These are phyloP conservation scores for Exutisphaerella laricina DNA, from an alignment of 2,329 filamentous ascomycete species.

Conservation along the genomic window DNA sequence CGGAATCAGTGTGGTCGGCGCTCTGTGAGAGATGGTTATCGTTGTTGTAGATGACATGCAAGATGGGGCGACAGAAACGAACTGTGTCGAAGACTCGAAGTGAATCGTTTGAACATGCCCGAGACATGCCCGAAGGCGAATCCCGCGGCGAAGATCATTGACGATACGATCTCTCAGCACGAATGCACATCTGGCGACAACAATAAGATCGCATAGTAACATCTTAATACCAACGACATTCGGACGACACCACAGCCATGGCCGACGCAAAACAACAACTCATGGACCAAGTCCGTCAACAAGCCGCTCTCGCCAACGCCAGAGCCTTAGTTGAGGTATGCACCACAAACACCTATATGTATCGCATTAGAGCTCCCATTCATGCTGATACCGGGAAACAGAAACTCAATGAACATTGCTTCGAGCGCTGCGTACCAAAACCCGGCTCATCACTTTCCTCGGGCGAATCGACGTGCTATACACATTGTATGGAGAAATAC, in stretches of 20 bases:
- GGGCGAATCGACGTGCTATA: constrained; percentile 47
- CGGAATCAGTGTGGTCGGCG: too few relatives aligned
- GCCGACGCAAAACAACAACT: constrained; percentile 43
- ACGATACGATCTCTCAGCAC: too few relatives aligned
- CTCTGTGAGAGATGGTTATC: too few relatives aligned
- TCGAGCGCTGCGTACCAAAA: constrained; percentile 51
- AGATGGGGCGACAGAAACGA: too few relatives aligned
- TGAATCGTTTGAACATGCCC: too few relatives aligned
- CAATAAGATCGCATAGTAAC: too few relatives aligned
- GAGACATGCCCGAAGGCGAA: too few relatives aligned
- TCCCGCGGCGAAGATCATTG: too few relatives aligned
- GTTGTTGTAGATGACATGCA: too few relatives aligned
- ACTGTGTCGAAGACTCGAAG: too few relatives aligned
- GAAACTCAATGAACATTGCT: constrained; percentile 55
- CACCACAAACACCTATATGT: neutral
- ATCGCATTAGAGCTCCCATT: neutral
- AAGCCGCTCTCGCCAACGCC: constrained; percentile 48
- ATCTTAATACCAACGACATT: too few relatives aligned
- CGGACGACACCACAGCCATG: constrained; percentile 20
- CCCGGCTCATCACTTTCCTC: constrained; percentile 47
- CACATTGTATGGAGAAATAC: constrained; percentile 52
- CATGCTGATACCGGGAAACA: constrained; percentile 19
- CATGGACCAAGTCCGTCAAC: constrained; percentile 50
- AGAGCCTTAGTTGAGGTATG: constrained; percentile 46
- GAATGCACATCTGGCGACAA: too few relatives aligned